Evolutionary conservation across 495 filamentous ascomycete genomes (phyloP).

Genomic region (Aspergillus panamensis): DNA sequence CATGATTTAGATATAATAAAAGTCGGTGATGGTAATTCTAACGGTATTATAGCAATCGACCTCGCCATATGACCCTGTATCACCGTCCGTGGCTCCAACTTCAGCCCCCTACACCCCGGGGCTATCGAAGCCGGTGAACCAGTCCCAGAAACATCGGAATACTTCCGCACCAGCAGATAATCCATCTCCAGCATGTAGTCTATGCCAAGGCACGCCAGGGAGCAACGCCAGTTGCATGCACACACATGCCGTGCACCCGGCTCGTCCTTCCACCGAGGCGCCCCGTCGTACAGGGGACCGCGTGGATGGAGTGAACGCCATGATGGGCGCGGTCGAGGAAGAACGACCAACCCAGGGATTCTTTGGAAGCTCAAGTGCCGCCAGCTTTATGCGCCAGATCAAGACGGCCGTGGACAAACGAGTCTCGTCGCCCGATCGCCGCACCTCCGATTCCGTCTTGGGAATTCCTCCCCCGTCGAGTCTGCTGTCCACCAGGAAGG

Average conservation of each 20-base stretch:
- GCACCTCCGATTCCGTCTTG: conserved; percentile 17
- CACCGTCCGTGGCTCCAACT: background rate
- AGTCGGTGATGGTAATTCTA: too few relatives aligned
- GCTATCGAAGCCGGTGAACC: background rate
- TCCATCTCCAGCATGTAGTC: conserved; percentile 7
- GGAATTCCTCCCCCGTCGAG: conserved; percentile 17
- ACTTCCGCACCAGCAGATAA: conserved; percentile 1
- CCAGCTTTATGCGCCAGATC: conserved; percentile 40
- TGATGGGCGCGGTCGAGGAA: conserved; percentile 40
- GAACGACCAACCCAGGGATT: conserved; percentile 34
- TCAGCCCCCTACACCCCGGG: conserved; percentile 1
- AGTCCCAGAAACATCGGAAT: background rate
- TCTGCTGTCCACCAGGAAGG: conserved; percentile 17
- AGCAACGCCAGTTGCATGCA: background rate
- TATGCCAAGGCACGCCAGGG: conserved; percentile 6
- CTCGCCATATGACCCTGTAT: conserved; percentile 4
- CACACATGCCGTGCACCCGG: background rate
- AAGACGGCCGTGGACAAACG: conserved; percentile 35
- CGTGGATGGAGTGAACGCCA: conserved; percentile 34
- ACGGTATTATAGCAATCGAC: background rate
- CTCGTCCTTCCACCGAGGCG: background rate
- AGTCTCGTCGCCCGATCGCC: conserved; percentile 24
- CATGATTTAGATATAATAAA: too few relatives aligned
- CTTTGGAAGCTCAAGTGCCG: conserved; percentile 38
- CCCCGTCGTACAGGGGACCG: background rate